These are phyloP conservation scores for Fraxinus sp. DNA, from an alignment of 305 asterid species.

Conservation along the genomic window DNA sequence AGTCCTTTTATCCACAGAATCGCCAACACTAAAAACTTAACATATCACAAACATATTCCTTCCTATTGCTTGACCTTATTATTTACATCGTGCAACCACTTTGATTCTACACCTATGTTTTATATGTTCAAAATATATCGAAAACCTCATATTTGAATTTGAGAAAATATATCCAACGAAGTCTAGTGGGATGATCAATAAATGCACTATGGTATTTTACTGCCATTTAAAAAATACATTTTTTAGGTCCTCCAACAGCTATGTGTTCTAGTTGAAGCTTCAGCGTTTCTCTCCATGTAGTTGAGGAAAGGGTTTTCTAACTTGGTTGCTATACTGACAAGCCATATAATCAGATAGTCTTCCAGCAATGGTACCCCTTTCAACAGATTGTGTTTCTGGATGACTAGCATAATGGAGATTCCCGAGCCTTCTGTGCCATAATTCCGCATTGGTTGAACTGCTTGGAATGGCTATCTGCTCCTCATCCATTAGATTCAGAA, in stretches of 20 bases:
- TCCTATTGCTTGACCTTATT: slow-evolving; percentile 1
- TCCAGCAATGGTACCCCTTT: not conserved
- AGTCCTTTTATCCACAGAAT: too few relatives aligned
- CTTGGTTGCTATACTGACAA: slow-evolving; percentile 20
- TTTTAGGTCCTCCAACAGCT: too few relatives aligned
- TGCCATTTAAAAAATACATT: not conserved
- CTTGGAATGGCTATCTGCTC: not conserved
- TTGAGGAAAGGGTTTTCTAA: not conserved
- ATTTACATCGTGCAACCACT: not conserved
- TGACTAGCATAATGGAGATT: not conserved
- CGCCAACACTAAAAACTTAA: too few relatives aligned
- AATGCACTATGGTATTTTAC: not conserved
- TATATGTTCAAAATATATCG: not conserved
- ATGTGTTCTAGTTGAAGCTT: too few relatives aligned
- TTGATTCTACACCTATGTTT: not conserved
- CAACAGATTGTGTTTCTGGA: not conserved
- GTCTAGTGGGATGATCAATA: not conserved
- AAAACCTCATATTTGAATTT: slow-evolving; percentile 6
- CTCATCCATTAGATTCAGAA: not conserved
- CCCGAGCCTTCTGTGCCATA: not conserved
- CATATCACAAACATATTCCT: not conserved
- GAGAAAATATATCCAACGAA: slow-evolving; percentile 1
- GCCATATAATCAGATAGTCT: not conserved
- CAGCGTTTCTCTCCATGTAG: too few relatives aligned
- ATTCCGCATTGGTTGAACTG: not conserved